phyloP scores from a whole-genome alignment of 805 yeast species.

The Starmera pachycereana region DNA sequence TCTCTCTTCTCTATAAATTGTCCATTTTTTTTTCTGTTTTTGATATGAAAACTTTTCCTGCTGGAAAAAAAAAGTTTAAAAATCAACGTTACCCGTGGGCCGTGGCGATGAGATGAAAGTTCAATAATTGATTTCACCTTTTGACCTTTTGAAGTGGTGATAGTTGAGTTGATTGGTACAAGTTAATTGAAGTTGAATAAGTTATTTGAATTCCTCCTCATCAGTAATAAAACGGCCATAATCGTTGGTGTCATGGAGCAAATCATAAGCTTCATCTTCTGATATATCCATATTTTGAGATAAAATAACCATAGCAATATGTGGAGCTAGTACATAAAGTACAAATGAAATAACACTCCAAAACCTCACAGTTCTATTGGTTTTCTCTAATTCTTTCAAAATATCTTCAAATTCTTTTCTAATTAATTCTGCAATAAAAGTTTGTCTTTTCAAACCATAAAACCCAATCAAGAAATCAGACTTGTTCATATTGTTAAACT shows the following conservation, averaged over 20 bases:
- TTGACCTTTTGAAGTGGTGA: too few relatives aligned
- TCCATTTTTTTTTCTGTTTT: too few relatives aligned
- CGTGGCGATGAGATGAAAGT: too few relatives aligned
- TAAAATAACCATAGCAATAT: conserved; percentile 41
- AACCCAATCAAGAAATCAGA: conserved; percentile 44
- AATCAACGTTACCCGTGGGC: too few relatives aligned
- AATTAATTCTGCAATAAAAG: conserved; percentile 35
- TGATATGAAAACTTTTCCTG: too few relatives aligned
- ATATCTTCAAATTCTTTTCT: conserved; percentile 20
- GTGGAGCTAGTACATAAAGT: conserved; percentile 54
- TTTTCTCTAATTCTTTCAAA: conserved; percentile 17
- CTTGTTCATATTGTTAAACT: conserved; percentile 35
- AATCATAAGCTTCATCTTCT: conserved; percentile 34
- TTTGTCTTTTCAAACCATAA: conserved; percentile 49
- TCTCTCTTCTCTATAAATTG: too few relatives aligned
- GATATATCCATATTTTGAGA: conserved; percentile 32
- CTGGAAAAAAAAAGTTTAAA: too few relatives aligned
- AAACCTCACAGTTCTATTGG: conserved; percentile 39
- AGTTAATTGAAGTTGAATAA: too few relatives aligned
- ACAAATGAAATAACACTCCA: conserved; percentile 52
- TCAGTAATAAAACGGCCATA: conserved; percentile 30
- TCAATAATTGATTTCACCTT: too few relatives aligned
- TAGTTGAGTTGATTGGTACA: too few relatives aligned
- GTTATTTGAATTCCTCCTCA: too few relatives aligned
- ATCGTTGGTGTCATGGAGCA: conserved; percentile 36